Conservation (phyloP, 169 alveolate genomes). For the Plasmodium reichenowi region DNA sequence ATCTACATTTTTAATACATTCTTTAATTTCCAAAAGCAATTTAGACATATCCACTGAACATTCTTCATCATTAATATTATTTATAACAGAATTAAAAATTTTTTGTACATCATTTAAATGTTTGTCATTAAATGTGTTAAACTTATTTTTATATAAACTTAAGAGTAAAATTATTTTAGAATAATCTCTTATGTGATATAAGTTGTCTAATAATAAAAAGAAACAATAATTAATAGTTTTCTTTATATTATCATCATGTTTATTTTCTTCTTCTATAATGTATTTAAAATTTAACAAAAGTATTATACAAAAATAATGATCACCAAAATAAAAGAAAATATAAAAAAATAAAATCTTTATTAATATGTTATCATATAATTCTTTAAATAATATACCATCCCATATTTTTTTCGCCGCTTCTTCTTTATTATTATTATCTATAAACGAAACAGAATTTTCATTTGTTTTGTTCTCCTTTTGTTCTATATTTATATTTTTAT, state of each 20-base stretch:
- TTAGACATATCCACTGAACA: constrained; percentile 18
- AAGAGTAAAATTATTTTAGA: constrained; percentile 48
- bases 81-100: constrained; percentile 52
- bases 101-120: constrained; percentile 32
- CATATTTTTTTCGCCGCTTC: constrained; percentile 3
- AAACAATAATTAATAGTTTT: constrained; percentile 52
- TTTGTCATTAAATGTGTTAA: constrained; percentile 30
- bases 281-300: constrained; percentile 57
- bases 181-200: constrained; percentile 59
- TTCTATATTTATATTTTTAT: constrained; percentile 18
- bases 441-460: background rate
- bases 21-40: constrained; percentile 54
- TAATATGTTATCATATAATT: constrained; percentile 37
- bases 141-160: constrained; percentile 43
- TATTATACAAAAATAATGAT: constrained; percentile 54
- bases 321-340: constrained; percentile 71
- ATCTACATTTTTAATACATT: constrained; percentile 57
- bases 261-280: constrained; percentile 23
- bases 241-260: constrained; percentile 1
- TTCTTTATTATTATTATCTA: background rate
- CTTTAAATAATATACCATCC: constrained; percentile 41
- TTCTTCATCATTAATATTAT: constrained; percentile 15
- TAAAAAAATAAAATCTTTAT: constrained; percentile 59
- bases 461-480: constrained; percentile 19
- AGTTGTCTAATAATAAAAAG: constrained; percentile 56